Percentiles rank a stretch among this genome's conserved stretches.
Conservation (phyloP, 2,329 filamentous ascomycete genomes). For the Pestalotiopsis sp. region DNA sequence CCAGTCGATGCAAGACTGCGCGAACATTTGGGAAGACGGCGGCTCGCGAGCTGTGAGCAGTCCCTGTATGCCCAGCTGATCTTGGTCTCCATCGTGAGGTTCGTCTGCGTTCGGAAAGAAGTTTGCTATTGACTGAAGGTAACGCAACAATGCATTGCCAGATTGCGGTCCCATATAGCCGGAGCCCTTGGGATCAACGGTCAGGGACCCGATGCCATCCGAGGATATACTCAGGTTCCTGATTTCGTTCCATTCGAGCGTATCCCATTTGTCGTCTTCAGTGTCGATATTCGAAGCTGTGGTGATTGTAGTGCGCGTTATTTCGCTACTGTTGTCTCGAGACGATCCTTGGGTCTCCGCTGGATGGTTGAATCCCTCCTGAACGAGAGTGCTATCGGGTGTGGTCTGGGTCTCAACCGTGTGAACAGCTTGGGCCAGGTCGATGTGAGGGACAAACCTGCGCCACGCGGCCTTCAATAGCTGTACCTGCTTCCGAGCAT, state of each 20-base stretch:
- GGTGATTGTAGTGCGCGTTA: neutral
- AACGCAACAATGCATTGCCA: constrained; percentile 33
- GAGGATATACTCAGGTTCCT: constrained; percentile 14
- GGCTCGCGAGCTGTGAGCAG: constrained; percentile 23
- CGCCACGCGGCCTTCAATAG: neutral
- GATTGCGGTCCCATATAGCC: constrained; percentile 32
- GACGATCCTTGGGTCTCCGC: neutral
- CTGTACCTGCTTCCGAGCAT: neutral
- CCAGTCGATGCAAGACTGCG: constrained; percentile 32
- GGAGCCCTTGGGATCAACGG: constrained; percentile 36
- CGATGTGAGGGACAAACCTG: neutral
- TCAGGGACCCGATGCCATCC: constrained; percentile 38
- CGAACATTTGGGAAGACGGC: constrained; percentile 27
- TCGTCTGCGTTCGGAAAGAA: neutral
- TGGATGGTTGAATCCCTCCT: neutral
- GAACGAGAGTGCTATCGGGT: neutral
- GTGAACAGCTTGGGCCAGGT: neutral
- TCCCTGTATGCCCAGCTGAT: neutral
- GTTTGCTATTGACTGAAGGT: constrained; percentile 21
- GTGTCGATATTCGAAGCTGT: neutral
- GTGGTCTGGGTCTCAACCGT: neutral
- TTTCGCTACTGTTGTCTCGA: neutral
- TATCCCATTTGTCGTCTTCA: neutral
- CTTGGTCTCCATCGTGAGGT: neutral
- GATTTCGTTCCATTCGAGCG: constrained; percentile 27